Percentiles rank a stretch among this genome's conserved stretches.
Conservation (phyloP, 2,329 filamentous ascomycete species). For the Iodosphaeria phyllophila region DNA sequence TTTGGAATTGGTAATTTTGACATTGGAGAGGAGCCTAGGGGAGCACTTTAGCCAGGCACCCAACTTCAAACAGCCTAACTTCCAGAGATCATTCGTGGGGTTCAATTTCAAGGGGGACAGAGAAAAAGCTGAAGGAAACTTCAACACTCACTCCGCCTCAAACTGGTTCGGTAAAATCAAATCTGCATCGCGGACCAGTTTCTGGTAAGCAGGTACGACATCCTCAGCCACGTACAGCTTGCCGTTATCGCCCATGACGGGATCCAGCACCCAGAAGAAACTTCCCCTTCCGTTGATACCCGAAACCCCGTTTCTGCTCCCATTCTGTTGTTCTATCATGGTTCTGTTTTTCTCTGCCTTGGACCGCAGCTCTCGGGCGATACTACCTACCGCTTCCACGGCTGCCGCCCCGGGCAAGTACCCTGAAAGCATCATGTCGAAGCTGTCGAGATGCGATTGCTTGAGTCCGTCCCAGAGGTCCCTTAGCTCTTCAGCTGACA, state of each 20-base stretch:
- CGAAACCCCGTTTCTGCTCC: too few species aligned
- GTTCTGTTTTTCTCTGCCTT: constrained; percentile 32
- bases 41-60: constrained; percentile 1
- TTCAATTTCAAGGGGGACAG: neutral
- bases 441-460: constrained; percentile 69
- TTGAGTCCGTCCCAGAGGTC: constrained; percentile 73
- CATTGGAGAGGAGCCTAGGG: constrained; percentile 62
- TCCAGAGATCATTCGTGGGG: neutral
- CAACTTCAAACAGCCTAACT: neutral
- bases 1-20: constrained; percentile 58
- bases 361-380: constrained; percentile 61
- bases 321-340: too few species aligned
- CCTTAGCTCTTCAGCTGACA: constrained; percentile 63
- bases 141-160: constrained; percentile 65
- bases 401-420: constrained; percentile 81
- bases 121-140: constrained; percentile 1
- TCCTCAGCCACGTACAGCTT: constrained; percentile 80
- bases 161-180: constrained; percentile 93
- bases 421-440: constrained; percentile 86
- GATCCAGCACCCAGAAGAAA: constrained; percentile 96
- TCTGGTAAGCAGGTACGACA: constrained; percentile 79
- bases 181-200: constrained; percentile 63
- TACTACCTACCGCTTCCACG: constrained; percentile 67
- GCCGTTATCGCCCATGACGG: constrained; percentile 96
- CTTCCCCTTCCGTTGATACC: too few species aligned